Evolutionary conservation across 2,329 filamentous ascomycete genomes (phyloP).

Genomic region (Fusarium tanahbumbuense): DNA sequence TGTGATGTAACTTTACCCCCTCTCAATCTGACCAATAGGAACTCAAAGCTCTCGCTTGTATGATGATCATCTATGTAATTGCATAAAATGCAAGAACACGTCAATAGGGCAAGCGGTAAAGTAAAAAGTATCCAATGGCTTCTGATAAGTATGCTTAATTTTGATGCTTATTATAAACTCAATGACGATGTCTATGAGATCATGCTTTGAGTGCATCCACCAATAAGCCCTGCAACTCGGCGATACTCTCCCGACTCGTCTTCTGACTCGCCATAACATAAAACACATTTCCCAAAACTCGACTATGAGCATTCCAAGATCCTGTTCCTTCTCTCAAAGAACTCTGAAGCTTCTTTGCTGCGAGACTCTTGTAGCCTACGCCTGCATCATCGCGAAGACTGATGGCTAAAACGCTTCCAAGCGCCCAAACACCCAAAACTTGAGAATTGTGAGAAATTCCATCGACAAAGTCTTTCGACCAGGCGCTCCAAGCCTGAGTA

Average conservation of each 20-base stretch:
- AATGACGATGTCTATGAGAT: not conserved
- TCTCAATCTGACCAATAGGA: constrained; percentile 1
- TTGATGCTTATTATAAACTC: not conserved
- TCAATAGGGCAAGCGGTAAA: not conserved
- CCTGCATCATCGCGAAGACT: constrained; percentile 57
- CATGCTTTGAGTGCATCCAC: constrained; percentile 25
- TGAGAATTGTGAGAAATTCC: constrained; percentile 65
- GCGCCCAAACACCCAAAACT: constrained; percentile 75
- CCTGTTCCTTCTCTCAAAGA: constrained; percentile 47
- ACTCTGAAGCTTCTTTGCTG: constrained; percentile 57
- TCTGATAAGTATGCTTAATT: too few relatives aligned
- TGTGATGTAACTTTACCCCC: constrained; percentile 8
- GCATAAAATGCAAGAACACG: constrained; percentile 10
- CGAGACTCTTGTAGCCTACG: constrained; percentile 61
- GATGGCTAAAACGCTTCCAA: constrained; percentile 81
- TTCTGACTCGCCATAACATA: constrained; percentile 69
- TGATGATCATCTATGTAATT: constrained; percentile 16
- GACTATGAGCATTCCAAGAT: constrained; percentile 63
- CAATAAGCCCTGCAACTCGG: constrained; percentile 36
- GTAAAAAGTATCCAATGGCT: too few relatives aligned
- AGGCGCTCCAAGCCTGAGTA: constrained; percentile 71
- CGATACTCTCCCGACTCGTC: constrained; percentile 48
- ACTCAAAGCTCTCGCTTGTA: not conserved
- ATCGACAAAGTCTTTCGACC: constrained; percentile 71
- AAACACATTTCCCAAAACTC: constrained; percentile 68